A percentile compares a stretch with the other conserved stretches of the same genome.
phyloP scores from a whole-genome alignment of 2,329 filamentous ascomycete genomes.

The Aspergillus niger region DNA sequence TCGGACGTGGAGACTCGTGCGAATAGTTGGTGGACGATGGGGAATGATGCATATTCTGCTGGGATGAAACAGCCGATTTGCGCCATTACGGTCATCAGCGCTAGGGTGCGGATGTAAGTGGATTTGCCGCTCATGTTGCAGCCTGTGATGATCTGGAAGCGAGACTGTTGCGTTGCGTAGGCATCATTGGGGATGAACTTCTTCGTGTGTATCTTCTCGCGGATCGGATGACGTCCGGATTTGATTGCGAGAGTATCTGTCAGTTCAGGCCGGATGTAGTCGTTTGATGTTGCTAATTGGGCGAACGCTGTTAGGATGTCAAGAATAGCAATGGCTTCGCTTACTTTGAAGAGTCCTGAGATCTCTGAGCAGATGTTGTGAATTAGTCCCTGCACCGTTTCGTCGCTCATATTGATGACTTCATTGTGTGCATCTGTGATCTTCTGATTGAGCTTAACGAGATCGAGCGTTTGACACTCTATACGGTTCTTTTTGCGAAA shows the following conservation, averaged over 20 bases:
- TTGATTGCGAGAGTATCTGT: constrained; percentile 71
- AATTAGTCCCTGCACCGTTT: constrained; percentile 71
- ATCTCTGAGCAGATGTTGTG: constrained; percentile 71
- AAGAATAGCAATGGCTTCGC: constrained; percentile 80
- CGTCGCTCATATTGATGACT: constrained; percentile 79
- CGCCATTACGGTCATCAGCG: constrained; percentile 86
- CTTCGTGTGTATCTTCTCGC: constrained; percentile 69
- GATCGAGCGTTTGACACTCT: constrained; percentile 82
- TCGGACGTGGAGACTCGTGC: constrained; percentile 85
- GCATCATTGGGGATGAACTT: constrained; percentile 87
- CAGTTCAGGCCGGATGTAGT: constrained; percentile 70
- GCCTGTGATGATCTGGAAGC: constrained; percentile 92
- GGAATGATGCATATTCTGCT: constrained; percentile 77
- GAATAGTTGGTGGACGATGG: constrained; percentile 80
- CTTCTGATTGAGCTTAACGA: constrained; percentile 78
- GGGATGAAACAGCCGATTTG: constrained; percentile 92
- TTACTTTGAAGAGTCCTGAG: constrained; percentile 75
- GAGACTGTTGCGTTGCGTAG: constrained; percentile 74
- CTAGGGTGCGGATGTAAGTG: constrained; percentile 86
- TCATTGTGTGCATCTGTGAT: constrained; percentile 82
- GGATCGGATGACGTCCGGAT: constrained; percentile 74
- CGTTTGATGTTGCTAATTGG: constrained; percentile 67
- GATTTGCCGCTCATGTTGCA: constrained; percentile 99
- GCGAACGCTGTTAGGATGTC: constrained; percentile 83
- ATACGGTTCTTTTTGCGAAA: constrained; percentile 71